Evolutionary conservation across 108 stramenopile genomes (phyloP).

Genomic region (Pseudonitzschia multistriata): DNA sequence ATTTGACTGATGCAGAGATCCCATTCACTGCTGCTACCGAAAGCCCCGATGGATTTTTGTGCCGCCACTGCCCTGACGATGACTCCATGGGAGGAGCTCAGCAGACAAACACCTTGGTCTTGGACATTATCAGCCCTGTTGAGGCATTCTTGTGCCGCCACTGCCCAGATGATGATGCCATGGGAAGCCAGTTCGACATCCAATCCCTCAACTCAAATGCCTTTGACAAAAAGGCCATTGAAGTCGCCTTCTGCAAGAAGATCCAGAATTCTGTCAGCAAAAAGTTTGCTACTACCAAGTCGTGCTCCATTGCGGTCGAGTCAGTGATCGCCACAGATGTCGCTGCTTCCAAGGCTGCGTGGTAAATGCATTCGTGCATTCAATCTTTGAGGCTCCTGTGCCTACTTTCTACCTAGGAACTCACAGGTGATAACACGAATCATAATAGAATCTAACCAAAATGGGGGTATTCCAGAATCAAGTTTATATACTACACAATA

Average conservation of each 20-base stretch:
- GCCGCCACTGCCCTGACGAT: too few species aligned
- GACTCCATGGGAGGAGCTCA: neutral
- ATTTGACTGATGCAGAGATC: constrained; percentile 9
- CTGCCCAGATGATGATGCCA: too few species aligned
- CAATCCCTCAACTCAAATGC: neutral
- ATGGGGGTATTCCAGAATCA: too few species aligned
- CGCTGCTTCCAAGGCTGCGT: neutral
- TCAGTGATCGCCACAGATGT: too few species aligned
- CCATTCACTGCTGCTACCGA: constrained; percentile 12
- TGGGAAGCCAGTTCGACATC: neutral
- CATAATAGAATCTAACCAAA: too few species aligned
- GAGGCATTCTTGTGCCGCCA: neutral
- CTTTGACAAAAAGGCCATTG: neutral
- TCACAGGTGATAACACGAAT: too few species aligned
- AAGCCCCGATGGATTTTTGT: neutral
- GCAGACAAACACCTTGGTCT: constrained; percentile 3
- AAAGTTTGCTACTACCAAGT: neutral
- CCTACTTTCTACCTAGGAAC: too few species aligned
- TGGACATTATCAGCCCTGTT: constrained; percentile 11
- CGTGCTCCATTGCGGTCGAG: neutral
- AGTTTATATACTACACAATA: too few species aligned
- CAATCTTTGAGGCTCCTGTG: too few species aligned
- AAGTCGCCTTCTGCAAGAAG: constrained; percentile 5
- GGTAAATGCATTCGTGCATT: too few species aligned
- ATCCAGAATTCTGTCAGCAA: neutral